A percentile compares a stretch with the other conserved stretches of the same genome.
Conservation (phyloP, 306 rosid genomes). For the Carpinus viminea region DNA sequence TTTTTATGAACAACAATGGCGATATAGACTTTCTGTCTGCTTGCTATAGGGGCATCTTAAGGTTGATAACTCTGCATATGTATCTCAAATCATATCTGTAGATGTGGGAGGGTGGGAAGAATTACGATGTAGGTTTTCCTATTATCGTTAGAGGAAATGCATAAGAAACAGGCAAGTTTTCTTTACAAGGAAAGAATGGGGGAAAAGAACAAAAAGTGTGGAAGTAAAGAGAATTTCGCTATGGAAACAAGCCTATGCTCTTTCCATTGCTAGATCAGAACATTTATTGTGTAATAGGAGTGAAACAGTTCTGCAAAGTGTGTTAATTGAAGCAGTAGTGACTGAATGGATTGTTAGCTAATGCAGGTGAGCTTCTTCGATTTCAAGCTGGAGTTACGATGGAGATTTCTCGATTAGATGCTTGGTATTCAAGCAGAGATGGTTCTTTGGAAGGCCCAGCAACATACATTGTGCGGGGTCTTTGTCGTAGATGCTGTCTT, state of each 20-base stretch:
- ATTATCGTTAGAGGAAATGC: background rate
- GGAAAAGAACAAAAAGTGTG: background rate
- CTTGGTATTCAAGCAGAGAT: conserved; percentile 74
- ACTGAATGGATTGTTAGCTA: conserved; percentile 27
- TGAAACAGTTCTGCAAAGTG: background rate
- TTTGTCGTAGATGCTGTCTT: conserved; percentile 92
- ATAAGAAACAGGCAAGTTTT: background rate
- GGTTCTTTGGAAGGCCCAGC: conserved; percentile 71
- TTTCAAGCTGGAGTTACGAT: conserved; percentile 90
- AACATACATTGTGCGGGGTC: conserved; percentile 76
- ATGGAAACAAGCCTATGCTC: background rate
- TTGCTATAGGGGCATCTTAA: background rate
- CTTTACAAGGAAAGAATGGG: background rate
- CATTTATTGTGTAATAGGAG: background rate
- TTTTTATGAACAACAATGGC: background rate
- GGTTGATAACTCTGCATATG: background rate
- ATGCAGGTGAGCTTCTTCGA: conserved; percentile 91
- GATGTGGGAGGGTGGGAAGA: background rate
- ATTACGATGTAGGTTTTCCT: background rate
- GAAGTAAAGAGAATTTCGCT: background rate
- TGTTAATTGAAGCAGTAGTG: conserved; percentile 16
- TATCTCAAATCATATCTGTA: background rate
- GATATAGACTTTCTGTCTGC: background rate
- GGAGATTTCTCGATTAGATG: conserved; percentile 90
- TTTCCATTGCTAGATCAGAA: background rate